phyloP scores from a whole-genome alignment of 805 yeast genomes.

The Nakazawaea holstii region DNA sequence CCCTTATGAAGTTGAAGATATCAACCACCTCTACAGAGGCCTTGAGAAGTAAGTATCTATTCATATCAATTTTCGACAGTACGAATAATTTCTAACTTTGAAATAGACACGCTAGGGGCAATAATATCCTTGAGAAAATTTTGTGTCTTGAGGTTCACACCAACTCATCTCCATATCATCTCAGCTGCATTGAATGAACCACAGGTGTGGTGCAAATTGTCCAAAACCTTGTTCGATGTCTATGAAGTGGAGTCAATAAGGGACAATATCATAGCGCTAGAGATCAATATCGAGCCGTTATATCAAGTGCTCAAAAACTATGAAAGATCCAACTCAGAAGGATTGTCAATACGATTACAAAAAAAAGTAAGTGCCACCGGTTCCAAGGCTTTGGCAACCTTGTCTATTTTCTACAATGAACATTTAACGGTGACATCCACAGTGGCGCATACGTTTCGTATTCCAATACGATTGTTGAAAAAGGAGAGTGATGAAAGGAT shows the following conservation, averaged over 20 bases:
- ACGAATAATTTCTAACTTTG: conserved; percentile 15
- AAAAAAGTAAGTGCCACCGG: conserved; percentile 26
- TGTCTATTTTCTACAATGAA: conserved; percentile 53
- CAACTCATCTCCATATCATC: conserved; percentile 41
- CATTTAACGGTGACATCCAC: conserved; percentile 33
- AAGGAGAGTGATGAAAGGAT: conserved; percentile 46
- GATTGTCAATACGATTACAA: conserved; percentile 47
- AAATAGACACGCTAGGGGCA: conserved; percentile 37
- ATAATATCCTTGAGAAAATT: conserved; percentile 47
- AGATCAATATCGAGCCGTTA: conserved; percentile 56
- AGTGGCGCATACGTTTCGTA: conserved; percentile 59
- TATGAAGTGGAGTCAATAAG: conserved; percentile 47
- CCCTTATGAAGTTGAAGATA: conserved; percentile 14
- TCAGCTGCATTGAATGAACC: conserved; percentile 53
- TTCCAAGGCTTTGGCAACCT: conserved; percentile 38
- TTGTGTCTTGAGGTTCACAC: conserved; percentile 54
- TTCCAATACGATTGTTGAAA: conserved; percentile 64
- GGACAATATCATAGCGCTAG: conserved; percentile 52
- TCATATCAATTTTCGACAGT: not conserved
- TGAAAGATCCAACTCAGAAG: conserved; percentile 47
- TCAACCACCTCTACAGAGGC: conserved; percentile 9
- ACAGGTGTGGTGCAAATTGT: conserved; percentile 62
- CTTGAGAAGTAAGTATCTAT: conserved; percentile 11
- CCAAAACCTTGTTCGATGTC: conserved; percentile 39
- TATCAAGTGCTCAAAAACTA: conserved; percentile 52